These are phyloP conservation scores for Suillus spraguei DNA, from an alignment of 768 basidiomycete genomes.

Conservation along the genomic window DNA sequence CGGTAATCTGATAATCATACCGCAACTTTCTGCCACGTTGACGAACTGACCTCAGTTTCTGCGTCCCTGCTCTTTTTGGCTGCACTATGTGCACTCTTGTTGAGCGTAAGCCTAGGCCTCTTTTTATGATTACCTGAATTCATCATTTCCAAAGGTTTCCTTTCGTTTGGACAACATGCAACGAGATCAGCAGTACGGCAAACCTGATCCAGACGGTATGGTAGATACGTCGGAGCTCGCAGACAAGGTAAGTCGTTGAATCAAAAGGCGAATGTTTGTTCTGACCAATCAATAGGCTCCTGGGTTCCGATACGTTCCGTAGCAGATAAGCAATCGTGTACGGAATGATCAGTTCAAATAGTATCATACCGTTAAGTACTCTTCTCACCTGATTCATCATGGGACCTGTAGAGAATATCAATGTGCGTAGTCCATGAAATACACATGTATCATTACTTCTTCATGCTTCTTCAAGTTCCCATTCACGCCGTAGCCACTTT, in stretches of 20 bases:
- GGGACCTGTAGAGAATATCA: not conserved
- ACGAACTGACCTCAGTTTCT: conserved; percentile 1
- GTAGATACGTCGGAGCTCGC: conserved; percentile 69
- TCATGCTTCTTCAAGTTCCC: not conserved
- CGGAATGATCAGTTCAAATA: not conserved
- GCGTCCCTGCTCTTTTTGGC: conserved; percentile 3
- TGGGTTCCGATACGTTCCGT: conserved; percentile 58
- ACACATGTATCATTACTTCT: not conserved
- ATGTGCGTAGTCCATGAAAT: not conserved
- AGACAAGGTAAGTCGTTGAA: conserved; percentile 50
- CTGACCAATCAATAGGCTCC: conserved; percentile 45
- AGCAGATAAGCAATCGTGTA: not conserved
- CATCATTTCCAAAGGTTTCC: not conserved
- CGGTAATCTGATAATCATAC: not conserved
- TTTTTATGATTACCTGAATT: not conserved
- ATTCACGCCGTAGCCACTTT: not conserved
- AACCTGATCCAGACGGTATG: conserved; percentile 44
- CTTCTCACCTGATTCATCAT: not conserved
- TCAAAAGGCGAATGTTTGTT: not conserved
- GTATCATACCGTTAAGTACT: not conserved
- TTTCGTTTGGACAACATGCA: conserved; percentile 27
- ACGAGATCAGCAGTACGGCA: conserved; percentile 56
- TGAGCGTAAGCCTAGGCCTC: conserved; percentile 2
- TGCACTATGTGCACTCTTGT: conserved; percentile 4
- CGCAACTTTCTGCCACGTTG: not conserved